These are phyloP conservation scores for Quercus lobata DNA, from an alignment of 331 rosid species.

Conservation along the genomic window DNA sequence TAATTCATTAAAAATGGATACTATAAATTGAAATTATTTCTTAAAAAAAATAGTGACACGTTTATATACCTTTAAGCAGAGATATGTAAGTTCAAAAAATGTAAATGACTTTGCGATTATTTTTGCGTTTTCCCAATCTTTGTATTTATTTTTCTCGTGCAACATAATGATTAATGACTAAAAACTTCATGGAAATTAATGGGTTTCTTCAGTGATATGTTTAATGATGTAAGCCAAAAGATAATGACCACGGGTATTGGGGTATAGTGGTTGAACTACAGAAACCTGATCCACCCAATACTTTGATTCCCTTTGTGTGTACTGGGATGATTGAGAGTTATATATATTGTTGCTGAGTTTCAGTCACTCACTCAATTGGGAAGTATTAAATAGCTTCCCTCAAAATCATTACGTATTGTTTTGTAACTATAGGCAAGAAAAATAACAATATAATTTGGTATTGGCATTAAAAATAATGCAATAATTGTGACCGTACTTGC, in stretches of 20 bases:
- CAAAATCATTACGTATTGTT: not conserved
- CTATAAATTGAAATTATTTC: too few species aligned
- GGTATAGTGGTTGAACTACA: not conserved
- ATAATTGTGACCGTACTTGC: not conserved
- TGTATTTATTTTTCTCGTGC: not conserved
- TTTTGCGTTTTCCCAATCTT: too few species aligned
- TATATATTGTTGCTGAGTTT: too few species aligned
- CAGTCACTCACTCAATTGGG: too few species aligned
- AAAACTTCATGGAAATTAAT: not conserved
- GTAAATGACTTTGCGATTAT: too few species aligned
- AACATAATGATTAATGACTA: too few species aligned
- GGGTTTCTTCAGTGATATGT: not conserved
- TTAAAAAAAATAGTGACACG: too few species aligned
- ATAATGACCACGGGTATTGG: not conserved
- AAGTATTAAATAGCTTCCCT: not conserved
- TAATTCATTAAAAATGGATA: accelerated
- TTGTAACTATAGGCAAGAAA: not conserved
- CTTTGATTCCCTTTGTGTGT: not conserved
- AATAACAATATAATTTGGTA: not conserved
- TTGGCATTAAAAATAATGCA: not conserved
- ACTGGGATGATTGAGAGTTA: too few species aligned
- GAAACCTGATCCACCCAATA: not conserved
- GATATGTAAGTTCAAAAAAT: too few species aligned
- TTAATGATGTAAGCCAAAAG: not conserved
- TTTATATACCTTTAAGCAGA: too few species aligned